phyloP scores from a whole-genome alignment of 352 stramenopile species.

The Aphanomyces stellatus region DNA sequence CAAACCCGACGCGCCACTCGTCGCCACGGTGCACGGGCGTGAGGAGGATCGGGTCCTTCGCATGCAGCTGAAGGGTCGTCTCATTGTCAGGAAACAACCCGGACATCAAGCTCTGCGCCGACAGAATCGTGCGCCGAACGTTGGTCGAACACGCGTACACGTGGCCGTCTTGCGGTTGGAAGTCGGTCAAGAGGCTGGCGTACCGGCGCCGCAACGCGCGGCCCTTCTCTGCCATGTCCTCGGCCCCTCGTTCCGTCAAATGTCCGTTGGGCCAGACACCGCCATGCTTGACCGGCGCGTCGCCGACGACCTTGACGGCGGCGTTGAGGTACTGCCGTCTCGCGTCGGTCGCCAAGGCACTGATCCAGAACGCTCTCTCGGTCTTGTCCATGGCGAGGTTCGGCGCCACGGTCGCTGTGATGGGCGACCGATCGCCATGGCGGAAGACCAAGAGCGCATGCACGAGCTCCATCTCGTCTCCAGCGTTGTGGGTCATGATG shows the following conservation, averaged over 20 bases:
- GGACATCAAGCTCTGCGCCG: conserved; percentile 52
- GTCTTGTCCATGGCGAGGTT: conserved; percentile 34
- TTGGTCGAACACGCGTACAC: conserved; percentile 74
- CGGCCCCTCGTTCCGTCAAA: conserved; percentile 53
- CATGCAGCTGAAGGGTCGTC: conserved; percentile 1
- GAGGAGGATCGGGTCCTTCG: not conserved
- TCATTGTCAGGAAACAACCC: conserved; percentile 58
- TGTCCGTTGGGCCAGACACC: conserved; percentile 66
- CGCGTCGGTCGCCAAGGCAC: conserved; percentile 33
- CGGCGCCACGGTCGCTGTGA: conserved; percentile 24
- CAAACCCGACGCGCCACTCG: conserved; percentile 38
- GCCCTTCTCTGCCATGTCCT: conserved; percentile 52
- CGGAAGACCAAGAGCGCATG: conserved; percentile 8
- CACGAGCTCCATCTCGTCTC: not conserved
- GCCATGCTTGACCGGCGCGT: conserved; percentile 35
- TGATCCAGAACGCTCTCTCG: conserved; percentile 58
- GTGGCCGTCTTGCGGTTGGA: conserved; percentile 30
- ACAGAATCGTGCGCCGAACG: conserved; percentile 60
- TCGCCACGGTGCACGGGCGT: conserved; percentile 39
- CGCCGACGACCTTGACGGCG: conserved; percentile 33
- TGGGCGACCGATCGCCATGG: conserved; percentile 18
- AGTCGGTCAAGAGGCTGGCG: conserved; percentile 26
- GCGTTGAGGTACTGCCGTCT: conserved; percentile 40
- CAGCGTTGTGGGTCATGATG: too few relatives aligned
- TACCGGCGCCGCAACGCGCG: conserved; percentile 37